Conservation (phyloP, 2,329 filamentous ascomycete species). For the Fusarium virguliforme region DNA sequence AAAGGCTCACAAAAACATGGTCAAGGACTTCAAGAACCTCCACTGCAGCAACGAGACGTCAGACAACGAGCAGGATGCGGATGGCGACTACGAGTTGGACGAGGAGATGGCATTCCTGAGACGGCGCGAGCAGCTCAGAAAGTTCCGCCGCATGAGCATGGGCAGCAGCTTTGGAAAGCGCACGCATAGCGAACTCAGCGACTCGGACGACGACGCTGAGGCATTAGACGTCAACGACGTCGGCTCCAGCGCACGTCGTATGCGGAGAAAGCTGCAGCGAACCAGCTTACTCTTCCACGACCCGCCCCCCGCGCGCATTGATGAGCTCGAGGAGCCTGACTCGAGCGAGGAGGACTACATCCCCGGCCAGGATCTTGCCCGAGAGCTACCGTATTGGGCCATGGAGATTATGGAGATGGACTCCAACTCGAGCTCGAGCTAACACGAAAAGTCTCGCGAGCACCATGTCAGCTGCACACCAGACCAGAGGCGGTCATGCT, state of each 20-base stretch:
- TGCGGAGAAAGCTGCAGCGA: conserved; percentile 64
- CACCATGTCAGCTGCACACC: conserved; percentile 37
- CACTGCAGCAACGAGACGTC: conserved; percentile 61
- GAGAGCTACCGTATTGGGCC: conserved; percentile 67
- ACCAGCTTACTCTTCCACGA: conserved; percentile 67
- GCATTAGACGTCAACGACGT: conserved; percentile 61
- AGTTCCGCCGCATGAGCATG: conserved; percentile 65
- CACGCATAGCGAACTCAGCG: conserved; percentile 69
- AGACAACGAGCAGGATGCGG: conserved; percentile 56
- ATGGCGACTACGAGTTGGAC: conserved; percentile 57
- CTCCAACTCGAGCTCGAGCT: conserved; percentile 50
- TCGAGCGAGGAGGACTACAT: conserved; percentile 64
- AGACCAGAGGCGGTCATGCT: conserved; percentile 36
- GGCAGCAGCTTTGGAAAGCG: conserved; percentile 71
- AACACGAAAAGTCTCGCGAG: conserved; percentile 18
- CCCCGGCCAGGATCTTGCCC: conserved; percentile 61
- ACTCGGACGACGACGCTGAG: conserved; percentile 63
- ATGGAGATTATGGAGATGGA: conserved; percentile 69
- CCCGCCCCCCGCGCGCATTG: conserved; percentile 66
- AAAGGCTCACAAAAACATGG: conserved; percentile 62
- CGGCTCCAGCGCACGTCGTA: conserved; percentile 65
- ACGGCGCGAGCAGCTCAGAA: conserved; percentile 61
- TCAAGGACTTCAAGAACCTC: conserved; percentile 63
- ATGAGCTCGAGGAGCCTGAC: conserved; percentile 69
- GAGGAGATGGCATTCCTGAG: conserved; percentile 59